A percentile compares a stretch with the other conserved stretches of the same genome.
Conservation (phyloP, 75 land plant genomes). For the Larix kaempferi region DNA sequence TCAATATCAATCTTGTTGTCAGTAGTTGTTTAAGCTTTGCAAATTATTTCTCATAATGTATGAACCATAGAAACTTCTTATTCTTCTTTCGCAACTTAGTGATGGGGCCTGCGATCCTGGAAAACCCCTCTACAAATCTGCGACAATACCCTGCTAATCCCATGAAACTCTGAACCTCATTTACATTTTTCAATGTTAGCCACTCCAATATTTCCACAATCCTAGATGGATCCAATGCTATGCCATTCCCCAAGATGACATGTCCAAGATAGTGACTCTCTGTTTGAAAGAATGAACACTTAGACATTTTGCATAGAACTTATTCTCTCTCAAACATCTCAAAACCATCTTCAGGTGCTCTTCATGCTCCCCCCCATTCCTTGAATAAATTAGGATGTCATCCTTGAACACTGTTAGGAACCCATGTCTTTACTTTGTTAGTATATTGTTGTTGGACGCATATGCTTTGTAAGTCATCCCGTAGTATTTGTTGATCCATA, state of each 20-base stretch:
- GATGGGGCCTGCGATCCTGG: background rate
- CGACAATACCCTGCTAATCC: background rate
- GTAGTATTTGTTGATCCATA: too few relatives aligned
- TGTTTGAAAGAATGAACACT: background rate
- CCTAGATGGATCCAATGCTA: background rate
- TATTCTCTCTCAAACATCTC: background rate
- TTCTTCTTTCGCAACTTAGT: background rate
- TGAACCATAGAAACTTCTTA: background rate
- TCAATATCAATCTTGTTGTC: background rate
- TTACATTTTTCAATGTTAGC: background rate
- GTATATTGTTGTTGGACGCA: too few relatives aligned
- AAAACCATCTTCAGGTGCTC: background rate
- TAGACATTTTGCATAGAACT: background rate
- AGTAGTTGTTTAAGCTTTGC: background rate
- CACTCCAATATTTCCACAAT: background rate
- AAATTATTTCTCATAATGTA: background rate
- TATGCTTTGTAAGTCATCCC: too few relatives aligned
- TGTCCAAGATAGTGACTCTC: background rate
- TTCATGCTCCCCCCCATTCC: background rate
- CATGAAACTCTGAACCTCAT: background rate
- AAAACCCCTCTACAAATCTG: background rate
- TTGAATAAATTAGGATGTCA: background rate
- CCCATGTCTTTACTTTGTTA: too few relatives aligned
- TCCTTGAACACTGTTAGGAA: too few relatives aligned
- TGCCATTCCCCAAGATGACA: background rate